Evolutionary conservation across 495 filamentous ascomycete species (phyloP).

Genomic region (Tuber melanosporum): DNA sequence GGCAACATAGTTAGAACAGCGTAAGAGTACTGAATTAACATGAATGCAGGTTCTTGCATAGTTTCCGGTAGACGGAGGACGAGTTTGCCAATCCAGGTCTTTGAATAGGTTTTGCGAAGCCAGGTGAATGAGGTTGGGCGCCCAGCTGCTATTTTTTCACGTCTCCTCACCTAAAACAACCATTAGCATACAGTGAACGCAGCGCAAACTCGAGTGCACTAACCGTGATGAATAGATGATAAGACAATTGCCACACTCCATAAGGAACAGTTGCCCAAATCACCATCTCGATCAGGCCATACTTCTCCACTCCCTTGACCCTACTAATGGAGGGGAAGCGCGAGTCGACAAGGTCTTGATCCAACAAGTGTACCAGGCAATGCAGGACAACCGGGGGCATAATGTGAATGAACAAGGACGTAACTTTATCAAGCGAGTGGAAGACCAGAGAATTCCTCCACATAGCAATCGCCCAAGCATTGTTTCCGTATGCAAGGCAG

Average conservation of each 20-base stretch:
- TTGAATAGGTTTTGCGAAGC: constrained; percentile 83
- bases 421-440: constrained; percentile 83
- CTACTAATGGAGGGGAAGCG: constrained; percentile 83
- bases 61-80: constrained; percentile 68
- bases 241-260: constrained; percentile 79
- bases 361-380: constrained; percentile 77
- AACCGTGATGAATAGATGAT: constrained; percentile 91
- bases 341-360: constrained; percentile 55
- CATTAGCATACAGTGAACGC: not conserved
- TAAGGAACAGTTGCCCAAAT: constrained; percentile 91
- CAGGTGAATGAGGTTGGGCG: constrained; percentile 95
- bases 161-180: constrained; percentile 47
- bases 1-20: constrained; percentile 89
- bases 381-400: constrained; percentile 94
- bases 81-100: constrained; percentile 76
- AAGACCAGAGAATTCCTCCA: constrained; percentile 98
- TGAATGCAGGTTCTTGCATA: constrained; percentile 85
- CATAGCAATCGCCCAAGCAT: constrained; percentile 97
- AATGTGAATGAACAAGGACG: constrained; percentile 90
- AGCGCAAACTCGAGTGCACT: constrained; percentile 44
- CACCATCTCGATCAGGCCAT: constrained; percentile 77
- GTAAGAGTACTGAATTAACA: constrained; percentile 90
- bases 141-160: constrained; percentile 90
- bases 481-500: constrained; percentile 90
- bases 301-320: constrained; percentile 74